Evolutionary conservation across 1,284 basidiomycete species (phyloP).

Genomic region (Stereum hirsutum): DNA sequence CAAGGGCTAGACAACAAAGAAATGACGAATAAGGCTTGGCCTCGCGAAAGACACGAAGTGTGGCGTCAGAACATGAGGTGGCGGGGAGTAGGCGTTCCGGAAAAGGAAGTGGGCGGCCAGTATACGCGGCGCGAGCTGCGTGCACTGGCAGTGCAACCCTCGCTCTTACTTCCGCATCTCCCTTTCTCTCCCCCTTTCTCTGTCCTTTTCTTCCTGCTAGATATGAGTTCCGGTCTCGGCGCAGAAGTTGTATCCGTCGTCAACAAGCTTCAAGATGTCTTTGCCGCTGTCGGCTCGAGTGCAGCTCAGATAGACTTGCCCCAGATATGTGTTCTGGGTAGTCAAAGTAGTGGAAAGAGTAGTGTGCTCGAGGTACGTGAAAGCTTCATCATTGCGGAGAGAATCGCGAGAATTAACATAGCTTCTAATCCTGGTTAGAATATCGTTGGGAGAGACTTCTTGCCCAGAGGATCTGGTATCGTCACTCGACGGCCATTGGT

Average conservation of each 20-base stretch:
- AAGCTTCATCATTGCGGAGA: not conserved
- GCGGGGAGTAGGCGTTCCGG: too few relatives aligned
- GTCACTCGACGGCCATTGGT: slow-evolving; percentile 93
- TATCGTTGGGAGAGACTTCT: slow-evolving; percentile 94
- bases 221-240: slow-evolving; percentile 59
- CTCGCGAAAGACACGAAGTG: too few relatives aligned
- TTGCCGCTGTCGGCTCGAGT: slow-evolving; percentile 70
- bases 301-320: slow-evolving; percentile 75
- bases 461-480: slow-evolving; percentile 96
- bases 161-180: slow-evolving; percentile 1
- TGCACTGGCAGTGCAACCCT: not conserved
- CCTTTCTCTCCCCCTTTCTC: slow-evolving; percentile 2
- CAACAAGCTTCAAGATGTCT: slow-evolving; percentile 84
- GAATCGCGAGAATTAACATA: not conserved
- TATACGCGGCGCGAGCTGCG: too few relatives aligned
- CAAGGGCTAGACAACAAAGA: too few relatives aligned
- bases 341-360: slow-evolving; percentile 84
- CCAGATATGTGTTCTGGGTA: slow-evolving; percentile 80
- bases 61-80: too few relatives aligned
- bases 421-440: slow-evolving; percentile 44
- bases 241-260: slow-evolving; percentile 69
- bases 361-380: slow-evolving; percentile 69
- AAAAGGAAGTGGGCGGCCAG: too few relatives aligned
- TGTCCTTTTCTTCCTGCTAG: not conserved
- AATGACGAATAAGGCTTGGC: too few relatives aligned